Evolutionary conservation across 2,329 filamentous ascomycete genomes (phyloP).

Genomic region (Plenodomus lindquistii): DNA sequence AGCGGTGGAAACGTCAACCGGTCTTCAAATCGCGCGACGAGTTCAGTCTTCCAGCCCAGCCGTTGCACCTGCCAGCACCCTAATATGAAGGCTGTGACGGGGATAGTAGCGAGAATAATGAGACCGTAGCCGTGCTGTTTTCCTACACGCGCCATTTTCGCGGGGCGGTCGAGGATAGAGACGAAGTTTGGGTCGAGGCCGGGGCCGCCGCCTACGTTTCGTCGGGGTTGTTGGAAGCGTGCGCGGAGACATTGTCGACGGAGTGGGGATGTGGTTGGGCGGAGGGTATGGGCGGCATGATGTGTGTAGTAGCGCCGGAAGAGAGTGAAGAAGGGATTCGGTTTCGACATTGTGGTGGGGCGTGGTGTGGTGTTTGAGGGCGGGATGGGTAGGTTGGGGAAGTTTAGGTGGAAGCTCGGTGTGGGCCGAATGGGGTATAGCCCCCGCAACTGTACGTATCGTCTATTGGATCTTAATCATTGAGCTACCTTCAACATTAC

Average conservation of each 20-base stretch:
- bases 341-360: slow-evolving; percentile 34
- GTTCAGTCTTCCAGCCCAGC: slow-evolving; percentile 88
- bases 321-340: slow-evolving; percentile 39
- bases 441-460: slow-evolving; percentile 8
- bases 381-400: slow-evolving; percentile 9
- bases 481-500: neutral
- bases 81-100: slow-evolving; percentile 84
- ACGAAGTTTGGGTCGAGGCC: slow-evolving; percentile 76
- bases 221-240: slow-evolving; percentile 19
- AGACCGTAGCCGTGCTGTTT: slow-evolving; percentile 78
- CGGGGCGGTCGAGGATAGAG: slow-evolving; percentile 85
- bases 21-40: slow-evolving; percentile 91
- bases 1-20: slow-evolving; percentile 83
- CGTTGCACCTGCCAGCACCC: slow-evolving; percentile 96
- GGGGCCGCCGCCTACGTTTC: slow-evolving; percentile 43
- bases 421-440: slow-evolving; percentile 18
- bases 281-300: slow-evolving; percentile 7
- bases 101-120: slow-evolving; percentile 83
- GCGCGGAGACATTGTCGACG: slow-evolving; percentile 42
- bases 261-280: slow-evolving; percentile 20
- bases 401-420: slow-evolving; percentile 13
- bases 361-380: slow-evolving; percentile 1
- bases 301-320: slow-evolving; percentile 34
- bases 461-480: neutral
- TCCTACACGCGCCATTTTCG: slow-evolving; percentile 75